Base-by-base conservation (phyloP, 495 filamentous ascomycete species). In the Neurospora intermedia region DNA sequence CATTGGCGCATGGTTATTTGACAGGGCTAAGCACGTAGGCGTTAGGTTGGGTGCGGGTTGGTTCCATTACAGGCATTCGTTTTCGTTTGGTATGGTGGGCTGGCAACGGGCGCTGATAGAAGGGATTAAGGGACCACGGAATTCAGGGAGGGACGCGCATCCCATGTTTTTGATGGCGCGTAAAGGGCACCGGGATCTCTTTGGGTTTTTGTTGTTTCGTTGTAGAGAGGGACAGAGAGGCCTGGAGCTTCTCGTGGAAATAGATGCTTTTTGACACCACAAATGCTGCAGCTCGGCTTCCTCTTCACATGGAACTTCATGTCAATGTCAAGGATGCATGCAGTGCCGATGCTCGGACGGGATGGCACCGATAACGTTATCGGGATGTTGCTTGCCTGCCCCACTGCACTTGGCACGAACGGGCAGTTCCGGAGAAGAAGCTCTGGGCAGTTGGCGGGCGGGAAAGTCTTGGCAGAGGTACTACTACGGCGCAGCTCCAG, bases 161-260 rank as follows among this genome's bases (percentile, higher is more conserved):
- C n/a, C n/a, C n/a, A 69, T 74, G 48, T 31, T 42, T 71, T 46
- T 46, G 43, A 43, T 59, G 43, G 71, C 46, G 69, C 38, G 40
- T 35, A 23, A 23, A 13, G 70, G 70, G 16, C 45, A 66, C 70
- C 71, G 59, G 71, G 31, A 40, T 69, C 46, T 48, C 71, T 43
- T 69, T 48, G 6, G 35, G 5, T 6, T 38, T 38, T 38, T 38
- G 5, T 38, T 38, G 0, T 70, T 71, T 62, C 39, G 70, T 31
- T 62, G 54, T 62, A 62, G 54, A 62, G 54, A 62, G 54, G 54
- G 27, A 18, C 27, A 66, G 27, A 62, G 54, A 62, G 54, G 54
- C 54, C 54, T 62, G 54, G 54, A 18, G 54, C 54, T 35, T 62
- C 27, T 2, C 27, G 27, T 8, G 27, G 27, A 66, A 18, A 35